These are phyloP conservation scores for Termitomyces sp. DNA, from an alignment of 768 basidiomycete species.

Conservation along the genomic window DNA sequence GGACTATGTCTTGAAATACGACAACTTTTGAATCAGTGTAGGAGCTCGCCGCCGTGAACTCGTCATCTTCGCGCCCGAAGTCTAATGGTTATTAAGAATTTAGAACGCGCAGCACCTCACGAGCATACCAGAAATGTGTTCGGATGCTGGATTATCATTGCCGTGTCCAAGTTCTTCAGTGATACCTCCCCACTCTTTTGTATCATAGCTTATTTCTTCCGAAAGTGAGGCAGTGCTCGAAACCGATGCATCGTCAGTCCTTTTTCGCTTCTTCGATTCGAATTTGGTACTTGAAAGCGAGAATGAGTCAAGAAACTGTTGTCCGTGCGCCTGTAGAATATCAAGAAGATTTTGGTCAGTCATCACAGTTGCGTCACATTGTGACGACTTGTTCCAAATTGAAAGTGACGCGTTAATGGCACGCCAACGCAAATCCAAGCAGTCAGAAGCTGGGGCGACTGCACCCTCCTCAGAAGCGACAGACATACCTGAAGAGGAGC, in stretches of 20 bases:
- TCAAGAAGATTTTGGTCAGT: slow-evolving; percentile 32
- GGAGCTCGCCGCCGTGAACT: slow-evolving; percentile 32
- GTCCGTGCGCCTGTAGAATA: slow-evolving; percentile 43
- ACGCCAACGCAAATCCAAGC: slow-evolving; percentile 19
- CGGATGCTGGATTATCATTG: slow-evolving; percentile 11
- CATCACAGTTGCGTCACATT: slow-evolving; percentile 5
- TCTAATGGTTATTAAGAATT: slow-evolving; percentile 16
- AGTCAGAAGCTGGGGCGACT: background rate
- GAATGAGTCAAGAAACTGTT: slow-evolving; percentile 44
- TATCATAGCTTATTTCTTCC: slow-evolving; percentile 17
- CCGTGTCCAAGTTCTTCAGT: slow-evolving; percentile 7
- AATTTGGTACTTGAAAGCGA: slow-evolving; percentile 14
- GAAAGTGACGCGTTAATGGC: slow-evolving; percentile 19
- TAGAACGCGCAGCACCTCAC: background rate
- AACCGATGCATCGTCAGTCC: slow-evolving; percentile 14
- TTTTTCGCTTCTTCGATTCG: slow-evolving; percentile 20
- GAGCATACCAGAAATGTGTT: slow-evolving; percentile 3
- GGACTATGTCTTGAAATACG: slow-evolving; percentile 44
- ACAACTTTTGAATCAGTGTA: slow-evolving; percentile 41
- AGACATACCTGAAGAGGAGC: slow-evolving; percentile 69
- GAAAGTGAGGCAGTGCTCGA: slow-evolving; percentile 5
- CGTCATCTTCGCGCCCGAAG: slow-evolving; percentile 44
- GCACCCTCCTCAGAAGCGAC: slow-evolving; percentile 17
- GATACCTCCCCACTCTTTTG: slow-evolving; percentile 41
- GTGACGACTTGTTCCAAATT: slow-evolving; percentile 1